A percentile compares a stretch with the other conserved stretches of the same genome.
phyloP scores from a whole-genome alignment of 768 basidiomycete genomes.

The Lentinula raphanica region DNA sequence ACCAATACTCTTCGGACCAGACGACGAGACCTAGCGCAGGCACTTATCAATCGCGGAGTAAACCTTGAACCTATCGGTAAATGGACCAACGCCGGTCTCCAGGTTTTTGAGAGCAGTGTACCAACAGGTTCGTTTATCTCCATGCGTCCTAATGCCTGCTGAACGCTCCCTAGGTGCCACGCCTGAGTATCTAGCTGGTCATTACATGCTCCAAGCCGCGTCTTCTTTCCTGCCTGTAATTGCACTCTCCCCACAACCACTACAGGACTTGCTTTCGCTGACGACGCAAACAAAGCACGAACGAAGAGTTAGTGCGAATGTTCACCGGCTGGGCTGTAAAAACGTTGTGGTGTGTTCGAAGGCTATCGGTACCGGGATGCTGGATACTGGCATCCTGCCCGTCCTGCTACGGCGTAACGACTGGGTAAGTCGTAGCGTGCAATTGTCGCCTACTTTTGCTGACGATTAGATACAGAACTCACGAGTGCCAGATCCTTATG shows the following conservation, averaged over 20 bases:
- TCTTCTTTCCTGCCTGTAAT: constrained; percentile 99
- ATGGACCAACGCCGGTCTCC: constrained; percentile 99
- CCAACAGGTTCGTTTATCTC: constrained; percentile 63
- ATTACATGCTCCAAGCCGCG: constrained; percentile 99
- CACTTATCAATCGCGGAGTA: constrained; percentile 91
- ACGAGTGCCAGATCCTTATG: constrained; percentile 57
- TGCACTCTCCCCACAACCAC: constrained; percentile 93
- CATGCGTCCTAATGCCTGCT: neutral
- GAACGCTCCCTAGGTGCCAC: constrained; percentile 62
- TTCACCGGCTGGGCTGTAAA: constrained; percentile 95
- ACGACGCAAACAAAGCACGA: constrained; percentile 90
- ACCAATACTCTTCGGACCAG: constrained; percentile 94
- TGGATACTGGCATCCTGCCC: constrained; percentile 52
- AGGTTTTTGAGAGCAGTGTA: constrained; percentile 93
- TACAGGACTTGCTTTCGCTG: constrained; percentile 96
- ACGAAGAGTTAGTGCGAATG: constrained; percentile 97
- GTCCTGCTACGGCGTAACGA: constrained; percentile 51
- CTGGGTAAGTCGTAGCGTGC: constrained; percentile 47
- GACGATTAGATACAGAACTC: constrained; percentile 12
- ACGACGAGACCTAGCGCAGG: constrained; percentile 89
- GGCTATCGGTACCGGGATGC: constrained; percentile 56
- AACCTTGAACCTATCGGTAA: constrained; percentile 98
- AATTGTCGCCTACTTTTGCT: neutral
- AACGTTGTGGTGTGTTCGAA: constrained; percentile 92
- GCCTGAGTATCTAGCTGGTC: constrained; percentile 96